Evolutionary conservation across 495 filamentous ascomycete genomes (phyloP), one percentile per base, ranked within the genome.

Genomic region (Aspergillus steynii): DNA sequence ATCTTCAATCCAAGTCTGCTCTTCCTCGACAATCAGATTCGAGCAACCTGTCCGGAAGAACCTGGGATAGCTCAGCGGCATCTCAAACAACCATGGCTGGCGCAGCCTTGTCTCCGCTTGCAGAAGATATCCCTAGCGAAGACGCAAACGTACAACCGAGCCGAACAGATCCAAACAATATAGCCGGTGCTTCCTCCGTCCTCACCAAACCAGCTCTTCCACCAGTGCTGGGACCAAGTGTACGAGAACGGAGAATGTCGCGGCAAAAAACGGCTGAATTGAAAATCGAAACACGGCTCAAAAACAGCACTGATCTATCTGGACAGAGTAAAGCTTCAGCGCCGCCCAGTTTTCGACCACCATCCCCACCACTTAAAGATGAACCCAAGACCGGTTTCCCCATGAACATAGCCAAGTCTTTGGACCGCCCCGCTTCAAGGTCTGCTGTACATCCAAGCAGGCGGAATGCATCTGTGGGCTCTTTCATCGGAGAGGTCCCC

Each of bases 21-120:
- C 78, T 97, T 29, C 94, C 94, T 42, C 85, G 94, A 59, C 91
- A 96, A 68, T 96, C 93, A 2, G 90, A 89, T 67, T 96, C 92
- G 0, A 97, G 92, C 74, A 88, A 88, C 15, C 85, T 91, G 64
- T 94, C 92, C 14, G 86, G 86, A 51, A 86, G 88, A 52, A 95
- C 92, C 6, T 96, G 92, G 91, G 88, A 91, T 66, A 96, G 90
- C 75, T 96, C 93, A 20, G 83, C 85, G 67, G 86, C 84, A 28
- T 96, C 92, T 6, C 90, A 92, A 26, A 90, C 88, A 9, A 91
- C 90, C 28, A 29, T 29, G 1, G 83, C 85, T 28, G 88, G 86
- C 9, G 90, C 85, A 42, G 82, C 84, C 15, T 70, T 97, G 53
- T 90, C 91, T 2, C 90, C 91, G 1, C 88, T 96, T 53, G 84